Evolutionary conservation across 192 early-diverging fungal species (phyloP), one percentile per base, ranked within the genome.

Genomic region (Coemansia sp.): DNA sequence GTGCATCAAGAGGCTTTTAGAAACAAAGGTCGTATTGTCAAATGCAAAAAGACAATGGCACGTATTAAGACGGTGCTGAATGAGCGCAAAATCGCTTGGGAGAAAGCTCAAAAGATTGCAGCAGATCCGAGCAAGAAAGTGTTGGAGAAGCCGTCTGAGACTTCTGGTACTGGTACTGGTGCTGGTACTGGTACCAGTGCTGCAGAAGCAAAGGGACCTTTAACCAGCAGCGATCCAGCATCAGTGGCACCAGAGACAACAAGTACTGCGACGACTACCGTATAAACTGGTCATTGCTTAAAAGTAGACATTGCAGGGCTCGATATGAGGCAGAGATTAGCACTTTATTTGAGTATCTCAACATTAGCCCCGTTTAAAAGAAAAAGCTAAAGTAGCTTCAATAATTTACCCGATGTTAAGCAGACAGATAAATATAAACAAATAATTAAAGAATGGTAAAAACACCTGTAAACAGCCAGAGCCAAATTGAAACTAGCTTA

Each of bases 21-120:
- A 26, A 90, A 92, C 81, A 74, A 81, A 70, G 79, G 85, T 47
- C 87, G 92, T 38, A 59, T 89, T 47, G 78, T 86, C 61, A 93
- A 91, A 89, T 91, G 90, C 77, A 87, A 90, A 83, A 90, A 93
- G 81, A 86, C 90, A 12, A 92, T 92, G 92, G 91, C 91, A 37
- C 84, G 91, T 61, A 91, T 94, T 69, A 92, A 91, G 74, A 88
- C 87, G 54, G 91, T 94, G 18, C 75, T 93, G 45, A 88, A 86
- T 52, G 92, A 93, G 77, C 89, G 92, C 65, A 85, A 84, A 42
- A 57, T 86, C 23, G 86, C 86, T 7, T 91, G 86, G 84, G 89
- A 87, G 56, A 72, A 86, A 69, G 86, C 88, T 4, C 64, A 78
- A 42, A 61, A 49, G 41, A 53, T n/a, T 54, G 11, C n/a, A 21